A percentile compares a stretch with the other conserved stretches of the same genome.
Evolutionary conservation across 345 rosid genomes (phyloP).

Genomic region (Melastoma malabathricum): DNA sequence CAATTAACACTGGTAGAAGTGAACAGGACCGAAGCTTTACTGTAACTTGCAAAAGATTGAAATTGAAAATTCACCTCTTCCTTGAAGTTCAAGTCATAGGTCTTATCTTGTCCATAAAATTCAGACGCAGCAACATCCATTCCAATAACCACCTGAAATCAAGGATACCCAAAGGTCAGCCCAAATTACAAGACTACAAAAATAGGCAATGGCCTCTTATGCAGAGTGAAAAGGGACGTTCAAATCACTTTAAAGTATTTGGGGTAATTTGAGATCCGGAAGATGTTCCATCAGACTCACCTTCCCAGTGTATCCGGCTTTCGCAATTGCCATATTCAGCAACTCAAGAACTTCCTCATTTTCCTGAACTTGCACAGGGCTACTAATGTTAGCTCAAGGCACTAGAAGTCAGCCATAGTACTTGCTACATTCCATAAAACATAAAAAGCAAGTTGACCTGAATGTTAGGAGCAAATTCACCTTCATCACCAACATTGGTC

Average conservation of each 20-base stretch:
- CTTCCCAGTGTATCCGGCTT: constrained; percentile 50
- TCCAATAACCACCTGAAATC: constrained; percentile 49
- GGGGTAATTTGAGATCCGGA: neutral
- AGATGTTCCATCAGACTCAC: constrained; percentile 1
- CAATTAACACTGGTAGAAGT: neutral
- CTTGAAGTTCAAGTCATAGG: constrained; percentile 54
- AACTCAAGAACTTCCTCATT: constrained; percentile 61
- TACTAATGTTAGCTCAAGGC: neutral
- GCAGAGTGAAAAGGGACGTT: neutral
- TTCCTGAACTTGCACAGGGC: constrained; percentile 24
- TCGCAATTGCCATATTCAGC: constrained; percentile 54
- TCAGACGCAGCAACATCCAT: constrained; percentile 76
- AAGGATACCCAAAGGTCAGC: neutral
- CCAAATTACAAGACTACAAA: neutral
- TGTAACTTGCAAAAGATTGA: no score
- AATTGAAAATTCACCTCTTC: constrained; percentile 34
- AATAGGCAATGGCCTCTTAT: neutral
- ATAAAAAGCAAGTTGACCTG: constrained; percentile 29
- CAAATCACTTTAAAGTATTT: neutral
- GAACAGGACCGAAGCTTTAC: neutral
- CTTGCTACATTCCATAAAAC: neutral
- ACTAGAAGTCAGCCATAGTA: neutral
- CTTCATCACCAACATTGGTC: constrained; percentile 96
- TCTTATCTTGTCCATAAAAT: constrained; percentile 37
- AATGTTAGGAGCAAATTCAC: constrained; percentile 96